These are phyloP conservation scores for Flueggea neowawraea DNA, from an alignment of 441 rosid species.

Conservation along the genomic window DNA sequence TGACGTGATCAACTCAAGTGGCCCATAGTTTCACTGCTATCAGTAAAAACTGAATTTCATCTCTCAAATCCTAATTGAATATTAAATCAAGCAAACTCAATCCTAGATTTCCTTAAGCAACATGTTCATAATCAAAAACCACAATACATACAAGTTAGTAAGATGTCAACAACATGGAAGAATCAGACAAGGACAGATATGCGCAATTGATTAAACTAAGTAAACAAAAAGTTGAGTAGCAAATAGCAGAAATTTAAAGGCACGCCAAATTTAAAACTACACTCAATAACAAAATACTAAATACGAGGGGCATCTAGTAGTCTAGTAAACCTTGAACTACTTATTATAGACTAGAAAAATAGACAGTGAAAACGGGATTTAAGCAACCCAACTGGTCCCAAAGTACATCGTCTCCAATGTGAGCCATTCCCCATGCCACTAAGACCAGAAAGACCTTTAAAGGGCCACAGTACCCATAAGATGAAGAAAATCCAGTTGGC, in stretches of 20 bases:
- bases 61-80: constrained; percentile 30
- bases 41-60: constrained; percentile 24
- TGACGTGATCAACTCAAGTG: constrained; percentile 36
- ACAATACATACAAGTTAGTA: constrained; percentile 8
- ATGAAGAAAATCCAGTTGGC: constrained; percentile 24
- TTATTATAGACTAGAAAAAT: constrained; percentile 68
- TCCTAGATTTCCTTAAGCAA: constrained; percentile 14
- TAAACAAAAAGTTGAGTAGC: constrained; percentile 34
- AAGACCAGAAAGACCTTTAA: constrained; percentile 1
- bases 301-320: constrained; percentile 40
- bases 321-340: constrained; percentile 58
- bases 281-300: constrained; percentile 51
- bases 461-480: constrained; percentile 16
- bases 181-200: constrained; percentile 20
- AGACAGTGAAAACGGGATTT: constrained; percentile 57
- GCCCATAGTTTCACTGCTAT: constrained; percentile 42
- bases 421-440: constrained; percentile 13
- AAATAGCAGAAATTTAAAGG: constrained; percentile 49
- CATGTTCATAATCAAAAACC: constrained; percentile 3
- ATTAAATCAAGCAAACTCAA: constrained; percentile 33
- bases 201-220: constrained; percentile 12
- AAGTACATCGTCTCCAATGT: constrained; percentile 31
- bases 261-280: constrained; percentile 68
- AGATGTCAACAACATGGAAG: constrained; percentile 16
- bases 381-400: constrained; percentile 73